Evolutionary conservation across 2,329 filamentous ascomycete genomes (phyloP), one percentile per base, ranked within the genome.

Genomic region (Pseudonectria buxi): DNA sequence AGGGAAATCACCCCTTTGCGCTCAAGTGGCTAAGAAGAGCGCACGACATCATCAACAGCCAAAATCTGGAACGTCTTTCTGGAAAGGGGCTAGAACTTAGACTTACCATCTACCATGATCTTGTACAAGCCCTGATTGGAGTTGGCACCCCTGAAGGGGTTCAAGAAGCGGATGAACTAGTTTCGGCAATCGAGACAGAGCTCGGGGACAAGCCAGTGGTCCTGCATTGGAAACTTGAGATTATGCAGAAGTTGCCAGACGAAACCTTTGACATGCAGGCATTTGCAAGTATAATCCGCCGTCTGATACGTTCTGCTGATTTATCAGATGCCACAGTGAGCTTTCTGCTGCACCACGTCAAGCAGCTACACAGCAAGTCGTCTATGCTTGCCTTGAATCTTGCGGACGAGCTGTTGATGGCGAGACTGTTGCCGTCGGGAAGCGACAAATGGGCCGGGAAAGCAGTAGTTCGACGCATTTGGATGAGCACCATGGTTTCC

Each of bases 1-100:
- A 71, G 33, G 61, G 67, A 7, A 68, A 83, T 33, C 70, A 69
- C 43, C 49, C 61, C 1, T 54, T 71, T 29, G 82, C 86, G 1
- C 55, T 71, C 2, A 78, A 73, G 49, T 96, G 90, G 92, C 63
- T 94, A 1, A 71, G 81, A 36, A 72, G 84, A 44, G 79, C 85
- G 3, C 68, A 76, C 32, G 64, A 77, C 10, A 51, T 79, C 18
- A 64, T 89, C 16, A 69, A 72, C 33, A 50, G 53, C 14, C 74
- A 77, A 36, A 67, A 74, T 7, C 50, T 76, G 0, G 73, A 78
- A 14, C 58, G 63, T 13, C 58, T 83, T 4, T 78, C 78, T 18
- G 61, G 68, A 6, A 73, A 80, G 44, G 74, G 74, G 2, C 59
- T 73, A 15, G 79, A 89, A 35, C 67, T 90, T 24, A 72, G 76